phyloP scores from a whole-genome alignment of 1,284 basidiomycete genomes.

The Lentinula novae-zelandiae region DNA sequence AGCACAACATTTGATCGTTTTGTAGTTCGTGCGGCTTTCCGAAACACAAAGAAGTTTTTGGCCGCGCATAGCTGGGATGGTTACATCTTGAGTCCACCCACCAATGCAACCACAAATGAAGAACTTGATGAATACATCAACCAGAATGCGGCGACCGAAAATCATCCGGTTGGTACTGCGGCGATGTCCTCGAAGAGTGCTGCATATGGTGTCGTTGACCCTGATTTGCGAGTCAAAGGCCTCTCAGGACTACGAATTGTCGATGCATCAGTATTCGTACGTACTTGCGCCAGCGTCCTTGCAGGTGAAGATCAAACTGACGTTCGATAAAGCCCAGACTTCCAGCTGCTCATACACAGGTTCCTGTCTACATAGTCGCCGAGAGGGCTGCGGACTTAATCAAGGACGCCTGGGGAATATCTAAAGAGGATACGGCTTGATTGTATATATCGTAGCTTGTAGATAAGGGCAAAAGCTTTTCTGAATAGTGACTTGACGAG shows the following conservation, averaged over 20 bases:
- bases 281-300: slow-evolving; percentile 1
- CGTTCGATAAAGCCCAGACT: slow-evolving; percentile 2
- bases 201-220: slow-evolving; percentile 22
- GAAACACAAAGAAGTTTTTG: slow-evolving; percentile 16
- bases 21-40: slow-evolving; percentile 19
- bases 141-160: slow-evolving; percentile 17
- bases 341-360: slow-evolving; percentile 14
- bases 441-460: no score
- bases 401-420: slow-evolving; percentile 3
- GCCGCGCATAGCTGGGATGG: slow-evolving; percentile 17
- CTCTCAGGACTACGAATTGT: slow-evolving; percentile 23
- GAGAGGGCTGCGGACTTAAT: slow-evolving; percentile 14
- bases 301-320: not conserved
- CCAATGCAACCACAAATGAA: slow-evolving; percentile 15
- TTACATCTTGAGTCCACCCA: slow-evolving; percentile 16
- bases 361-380: slow-evolving; percentile 9
- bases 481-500: no score
- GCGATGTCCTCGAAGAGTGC: slow-evolving; percentile 20
- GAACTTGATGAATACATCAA: slow-evolving; percentile 20
- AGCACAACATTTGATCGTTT: slow-evolving; percentile 18
- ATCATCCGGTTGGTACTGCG: slow-evolving; percentile 24
- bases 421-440: no score
- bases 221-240: slow-evolving; percentile 24
- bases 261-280: slow-evolving; percentile 25
- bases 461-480: no score